Evolutionary conservation across 176 grass and related monocot species (phyloP).

Genomic region (Raddia guianensis): DNA sequence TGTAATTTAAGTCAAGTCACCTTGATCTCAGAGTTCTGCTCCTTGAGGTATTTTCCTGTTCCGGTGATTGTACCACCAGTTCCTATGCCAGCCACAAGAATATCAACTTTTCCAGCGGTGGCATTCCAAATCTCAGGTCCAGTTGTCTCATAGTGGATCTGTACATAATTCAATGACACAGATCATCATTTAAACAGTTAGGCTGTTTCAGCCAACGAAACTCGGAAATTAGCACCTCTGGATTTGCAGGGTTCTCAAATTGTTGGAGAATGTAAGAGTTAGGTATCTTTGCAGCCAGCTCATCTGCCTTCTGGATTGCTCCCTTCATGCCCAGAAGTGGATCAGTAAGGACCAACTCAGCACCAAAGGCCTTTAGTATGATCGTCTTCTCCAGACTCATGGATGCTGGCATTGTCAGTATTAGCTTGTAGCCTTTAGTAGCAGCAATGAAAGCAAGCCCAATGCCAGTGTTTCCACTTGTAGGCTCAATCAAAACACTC

Average conservation of each 20-base stretch:
- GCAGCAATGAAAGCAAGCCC: slow-evolving; percentile 65
- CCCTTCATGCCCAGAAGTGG: slow-evolving; percentile 57
- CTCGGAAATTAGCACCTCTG: slow-evolving; percentile 36
- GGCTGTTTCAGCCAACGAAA: not conserved
- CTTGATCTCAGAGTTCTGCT: slow-evolving; percentile 54
- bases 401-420: slow-evolving; percentile 56
- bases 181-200: not conserved
- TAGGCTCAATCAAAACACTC: slow-evolving; percentile 64
- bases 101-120: slow-evolving; percentile 54
- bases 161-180: not conserved
- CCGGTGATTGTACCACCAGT: slow-evolving; percentile 63
- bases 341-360: slow-evolving; percentile 52
- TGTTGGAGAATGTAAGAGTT: slow-evolving; percentile 64
- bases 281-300: slow-evolving; percentile 48
- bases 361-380: slow-evolving; percentile 56
- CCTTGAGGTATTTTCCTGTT: slow-evolving; percentile 49
- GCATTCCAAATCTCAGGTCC: slow-evolving; percentile 65
- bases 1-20: slow-evolving; percentile 5
- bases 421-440: slow-evolving; percentile 57
- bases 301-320: slow-evolving; percentile 50
- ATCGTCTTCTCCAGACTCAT: slow-evolving; percentile 61
- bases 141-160: slow-evolving; percentile 72
- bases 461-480: slow-evolving; percentile 61
- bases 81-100: slow-evolving; percentile 63
- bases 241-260: slow-evolving; percentile 66